phyloP scores from a whole-genome alignment of 2,329 filamentous ascomycete species.

The Xylaria sp. region DNA sequence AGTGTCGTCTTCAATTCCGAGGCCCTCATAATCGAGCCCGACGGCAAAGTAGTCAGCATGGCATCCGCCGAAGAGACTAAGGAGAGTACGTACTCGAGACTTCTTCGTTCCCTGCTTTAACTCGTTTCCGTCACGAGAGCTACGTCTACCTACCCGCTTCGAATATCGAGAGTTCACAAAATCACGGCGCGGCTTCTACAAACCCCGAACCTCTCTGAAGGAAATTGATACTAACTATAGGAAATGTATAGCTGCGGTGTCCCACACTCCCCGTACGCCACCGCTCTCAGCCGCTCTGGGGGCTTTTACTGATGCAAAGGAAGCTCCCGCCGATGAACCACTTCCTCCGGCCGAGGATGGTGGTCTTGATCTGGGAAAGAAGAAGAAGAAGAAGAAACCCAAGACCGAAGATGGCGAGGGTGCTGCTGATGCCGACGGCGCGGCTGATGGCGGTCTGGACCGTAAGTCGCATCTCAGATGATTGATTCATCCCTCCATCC shows the following conservation, averaged over 20 bases:
- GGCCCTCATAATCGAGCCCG: conserved; percentile 82
- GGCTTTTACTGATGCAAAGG: conserved; percentile 55
- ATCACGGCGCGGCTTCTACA: background rate
- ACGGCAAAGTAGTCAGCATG: conserved; percentile 81
- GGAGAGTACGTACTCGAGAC: conserved; percentile 47
- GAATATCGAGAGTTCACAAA: background rate
- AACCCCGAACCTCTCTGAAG: background rate
- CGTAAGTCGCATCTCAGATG: conserved; percentile 12
- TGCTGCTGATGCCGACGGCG: conserved; percentile 55
- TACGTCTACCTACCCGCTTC: background rate
- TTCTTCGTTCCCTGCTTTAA: background rate
- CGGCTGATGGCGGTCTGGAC: conserved; percentile 62
- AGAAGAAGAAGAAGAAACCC: conserved; percentile 70
- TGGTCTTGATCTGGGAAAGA: conserved; percentile 70
- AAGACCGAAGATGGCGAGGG: conserved; percentile 57
- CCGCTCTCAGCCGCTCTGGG: conserved; percentile 58
- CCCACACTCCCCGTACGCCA: conserved; percentile 72
- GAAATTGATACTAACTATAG: background rate
- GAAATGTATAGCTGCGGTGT: conserved; percentile 60
- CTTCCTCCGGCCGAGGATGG: conserved; percentile 50
- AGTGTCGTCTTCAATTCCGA: conserved; percentile 93
- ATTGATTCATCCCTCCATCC: background rate
- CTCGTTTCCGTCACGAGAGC: background rate
- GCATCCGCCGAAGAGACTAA: conserved; percentile 75
- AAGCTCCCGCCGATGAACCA: conserved; percentile 44